phyloP scores from a whole-genome alignment of 768 basidiomycete species.

The Pisolithus marmoratus region DNA sequence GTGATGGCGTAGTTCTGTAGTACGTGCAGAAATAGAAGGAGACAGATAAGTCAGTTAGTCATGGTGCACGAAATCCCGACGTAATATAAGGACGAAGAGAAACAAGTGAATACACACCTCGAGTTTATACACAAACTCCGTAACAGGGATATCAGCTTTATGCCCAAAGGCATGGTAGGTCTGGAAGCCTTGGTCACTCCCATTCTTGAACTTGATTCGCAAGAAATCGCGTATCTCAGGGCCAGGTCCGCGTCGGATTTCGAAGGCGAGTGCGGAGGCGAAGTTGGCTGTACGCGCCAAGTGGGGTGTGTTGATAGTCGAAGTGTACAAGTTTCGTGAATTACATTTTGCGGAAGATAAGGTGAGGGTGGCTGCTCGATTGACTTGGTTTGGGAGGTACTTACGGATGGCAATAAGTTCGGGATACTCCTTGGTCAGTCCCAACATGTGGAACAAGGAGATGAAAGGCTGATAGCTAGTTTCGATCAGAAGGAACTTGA shows the following conservation, averaged over 20 bases:
- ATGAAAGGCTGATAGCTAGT: conserved; percentile 33
- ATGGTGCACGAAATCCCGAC: too few relatives aligned
- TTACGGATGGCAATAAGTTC: conserved; percentile 55
- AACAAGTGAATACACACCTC: conserved; percentile 37
- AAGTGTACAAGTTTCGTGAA: too few relatives aligned
- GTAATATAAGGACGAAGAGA: background rate
- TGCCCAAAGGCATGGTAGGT: conserved; percentile 65
- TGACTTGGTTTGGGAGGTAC: conserved; percentile 21
- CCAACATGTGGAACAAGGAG: conserved; percentile 40
- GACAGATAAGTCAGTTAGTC: background rate
- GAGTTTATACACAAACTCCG: conserved; percentile 72
- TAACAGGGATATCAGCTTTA: conserved; percentile 65
- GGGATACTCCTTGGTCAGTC: conserved; percentile 47
- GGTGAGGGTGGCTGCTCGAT: background rate
- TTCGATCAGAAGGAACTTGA: conserved; percentile 25
- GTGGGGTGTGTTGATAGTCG: too few relatives aligned
- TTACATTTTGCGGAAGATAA: too few relatives aligned
- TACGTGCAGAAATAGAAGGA: background rate
- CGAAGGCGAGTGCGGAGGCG: conserved; percentile 63
- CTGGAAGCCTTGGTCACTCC: conserved; percentile 50
- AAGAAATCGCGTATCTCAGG: conserved; percentile 71
- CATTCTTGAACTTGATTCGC: conserved; percentile 76
- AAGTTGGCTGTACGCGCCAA: conserved; percentile 45
- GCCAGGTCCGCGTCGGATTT: conserved; percentile 63
- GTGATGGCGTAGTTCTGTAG: conserved; percentile 40